Evolutionary conservation across 192 early-diverging fungal genomes (phyloP), one percentile per base, ranked within the genome.

Genomic region (Coemansia sp.): DNA sequence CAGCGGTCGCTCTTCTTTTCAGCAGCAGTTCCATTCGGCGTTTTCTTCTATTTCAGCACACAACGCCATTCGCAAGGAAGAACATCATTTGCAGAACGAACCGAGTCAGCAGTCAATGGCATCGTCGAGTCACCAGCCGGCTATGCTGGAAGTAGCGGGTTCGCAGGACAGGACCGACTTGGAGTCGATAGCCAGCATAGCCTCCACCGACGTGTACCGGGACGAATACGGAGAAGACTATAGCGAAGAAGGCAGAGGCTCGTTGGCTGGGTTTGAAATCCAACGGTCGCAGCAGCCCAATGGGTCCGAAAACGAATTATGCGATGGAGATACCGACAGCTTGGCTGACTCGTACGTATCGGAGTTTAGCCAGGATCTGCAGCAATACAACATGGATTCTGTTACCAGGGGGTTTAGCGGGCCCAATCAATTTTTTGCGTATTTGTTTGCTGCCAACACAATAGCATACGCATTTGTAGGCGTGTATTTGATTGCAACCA

Each of bases 281-380:
- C 70, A 65, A 33, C 64, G 9, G 66, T 56, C 12, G 32, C 45
- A 62, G 4, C 59, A 60, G 12, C 17, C 15, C 7, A 51, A 55
- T 11, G 61, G 41, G 57, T 43, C 52, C 5, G 53, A 15, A 38
- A 56, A 18, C 4, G 39, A 11, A 15, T 48, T 15, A 8, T 6
- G 2, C 52, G 66, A 66, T 36, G 61, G 35, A 20, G 34, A 65
- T 18, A 51, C 45, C 8, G 62, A 62, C 11, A 62, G 56, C 22
- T 66, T 76, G 34, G 66, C 75, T 2, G 72, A 74, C 22, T 83
- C 80, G 28, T 83, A 83, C 34, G 72, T 76, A 17, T 76, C 80
- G 12, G 75, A 77, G 53, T 83, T 83, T 32, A 83, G 80, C 66
- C 80, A 83, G 45, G 80, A 83, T 8, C 66, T 83, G 51, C 72